Evolutionary conservation across 139 green algal genomes (phyloP), one percentile per base, ranked within the genome.

Genomic region (Pleodorina starrii): DNA sequence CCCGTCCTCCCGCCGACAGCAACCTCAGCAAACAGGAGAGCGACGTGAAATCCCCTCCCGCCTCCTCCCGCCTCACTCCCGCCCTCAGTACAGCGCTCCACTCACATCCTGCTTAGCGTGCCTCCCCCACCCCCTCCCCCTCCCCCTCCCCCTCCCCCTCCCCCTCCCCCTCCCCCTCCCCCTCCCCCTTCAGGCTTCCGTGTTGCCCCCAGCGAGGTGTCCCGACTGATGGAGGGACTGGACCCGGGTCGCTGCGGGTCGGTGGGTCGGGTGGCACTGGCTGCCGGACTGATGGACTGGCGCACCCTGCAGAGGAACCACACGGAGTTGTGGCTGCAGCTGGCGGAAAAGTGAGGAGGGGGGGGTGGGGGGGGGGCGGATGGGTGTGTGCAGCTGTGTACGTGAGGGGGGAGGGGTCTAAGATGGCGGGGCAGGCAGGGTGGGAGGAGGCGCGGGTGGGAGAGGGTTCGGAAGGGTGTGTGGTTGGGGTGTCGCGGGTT

Each of bases 261-360:
- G 23, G 71, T 94, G 35, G 74, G 69, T 21, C 79, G 80, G 2
- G 74, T 76, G 12, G 83, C 77, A 17, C 84, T 95, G 50, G 83
- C 89, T 0, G 93, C 93, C 12, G 91, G 83, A 32, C 93, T 94
- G 91, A 72, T 96, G 48, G 93, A 96, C 88, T 96, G 92, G 92
- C 78, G 91, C 38, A 59, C 86, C 51, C 16, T 96, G 73, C 91
- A 96, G 91, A 54, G 85, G 66, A 92, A 90, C 40, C 85, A 92
- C 88, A 93, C 92, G 88, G 94, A 96, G 10, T 82, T 94, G 75
- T 98, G 95, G 94, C 91, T 98, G 71, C 87, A 96, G 54, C 82
- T 94, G 17, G 92, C 92, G 1, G 46, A 17, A 27, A 87, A 66
- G 79, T 86, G 27, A 59, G 79, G 27, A 10, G 63, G 63, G n/a